phyloP scores from a whole-genome alignment of 163 green algal species.

The Volvox carteri region DNA sequence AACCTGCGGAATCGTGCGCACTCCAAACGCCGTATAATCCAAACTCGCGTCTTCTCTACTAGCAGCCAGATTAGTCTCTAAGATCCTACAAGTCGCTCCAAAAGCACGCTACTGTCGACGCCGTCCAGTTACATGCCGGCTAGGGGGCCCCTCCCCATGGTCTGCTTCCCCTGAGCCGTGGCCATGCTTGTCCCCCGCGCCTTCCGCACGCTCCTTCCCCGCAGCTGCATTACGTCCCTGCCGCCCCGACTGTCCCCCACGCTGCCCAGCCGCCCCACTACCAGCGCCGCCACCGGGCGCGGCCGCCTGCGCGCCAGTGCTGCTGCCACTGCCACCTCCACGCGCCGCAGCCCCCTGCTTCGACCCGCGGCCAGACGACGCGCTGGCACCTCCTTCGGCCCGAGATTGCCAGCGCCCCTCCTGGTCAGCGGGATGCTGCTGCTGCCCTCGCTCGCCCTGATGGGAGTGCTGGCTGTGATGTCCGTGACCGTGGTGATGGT shows the following conservation, averaged over 20 bases:
- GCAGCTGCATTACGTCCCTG: not conserved
- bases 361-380: not conserved
- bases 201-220: conserved; percentile 12
- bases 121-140: not conserved
- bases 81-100: no score
- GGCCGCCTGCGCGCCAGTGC: not conserved
- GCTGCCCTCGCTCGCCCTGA: not conserved
- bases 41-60: no score
- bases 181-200: not conserved
- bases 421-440: conserved; percentile 20
- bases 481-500: no score
- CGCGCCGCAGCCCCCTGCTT: not conserved
- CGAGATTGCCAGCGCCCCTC: conserved; percentile 42
- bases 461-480: conserved; percentile 24
- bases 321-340: not conserved
- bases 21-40: no score
- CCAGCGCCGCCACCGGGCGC: not conserved
- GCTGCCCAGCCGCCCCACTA: conserved; percentile 3
- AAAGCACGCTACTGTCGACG: not conserved
- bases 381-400: not conserved
- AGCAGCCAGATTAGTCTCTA: no score
- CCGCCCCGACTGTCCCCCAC: not conserved
- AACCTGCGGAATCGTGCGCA: no score
- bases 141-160: not conserved
- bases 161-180: conserved; percentile 1